These are phyloP conservation scores for Saccharomycopsis capsularis DNA, from an alignment of 805 yeast species.

Conservation along the genomic window DNA sequence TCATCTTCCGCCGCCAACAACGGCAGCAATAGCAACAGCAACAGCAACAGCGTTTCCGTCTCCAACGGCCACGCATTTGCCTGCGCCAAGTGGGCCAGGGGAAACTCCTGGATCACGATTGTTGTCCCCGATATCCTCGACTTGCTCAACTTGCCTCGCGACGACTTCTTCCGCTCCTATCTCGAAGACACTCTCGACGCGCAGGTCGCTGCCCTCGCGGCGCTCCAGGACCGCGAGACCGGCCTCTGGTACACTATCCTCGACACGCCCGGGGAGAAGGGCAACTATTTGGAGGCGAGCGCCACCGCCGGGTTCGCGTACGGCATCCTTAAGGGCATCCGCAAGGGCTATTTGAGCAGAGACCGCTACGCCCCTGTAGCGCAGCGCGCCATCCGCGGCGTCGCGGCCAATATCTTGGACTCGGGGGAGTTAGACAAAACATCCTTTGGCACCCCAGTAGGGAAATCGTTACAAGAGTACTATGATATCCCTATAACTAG, in stretches of 20 bases:
- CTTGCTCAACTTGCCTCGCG: constrained; percentile 26
- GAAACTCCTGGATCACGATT: constrained; percentile 33
- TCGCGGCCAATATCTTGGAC: constrained; percentile 26
- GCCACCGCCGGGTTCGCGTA: constrained; percentile 35
- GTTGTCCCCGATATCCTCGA: constrained; percentile 34
- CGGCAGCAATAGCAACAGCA: neutral
- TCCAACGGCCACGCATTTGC: constrained; percentile 11
- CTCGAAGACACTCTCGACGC: constrained; percentile 29
- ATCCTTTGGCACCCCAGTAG: constrained; percentile 34
- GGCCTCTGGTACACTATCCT: constrained; percentile 33
- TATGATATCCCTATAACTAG: constrained; percentile 31
- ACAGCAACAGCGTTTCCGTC: too few species aligned
- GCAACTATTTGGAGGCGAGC: constrained; percentile 29
- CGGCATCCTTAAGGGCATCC: constrained; percentile 31
- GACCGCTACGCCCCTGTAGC: constrained; percentile 26
- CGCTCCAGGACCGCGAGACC: constrained; percentile 26
- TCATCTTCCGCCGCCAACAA: constrained; percentile 19
- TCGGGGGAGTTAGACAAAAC: constrained; percentile 32
- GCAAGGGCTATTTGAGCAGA: constrained; percentile 26
- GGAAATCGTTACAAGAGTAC: constrained; percentile 29
- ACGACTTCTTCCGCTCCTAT: constrained; percentile 28
- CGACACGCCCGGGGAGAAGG: constrained; percentile 27
- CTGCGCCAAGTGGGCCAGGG: constrained; percentile 33
- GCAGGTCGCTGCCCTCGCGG: constrained; percentile 28
- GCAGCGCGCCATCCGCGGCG: constrained; percentile 31